phyloP scores from a whole-genome alignment of 2,329 filamentous ascomycete genomes.

The Neospermospora avenae region DNA sequence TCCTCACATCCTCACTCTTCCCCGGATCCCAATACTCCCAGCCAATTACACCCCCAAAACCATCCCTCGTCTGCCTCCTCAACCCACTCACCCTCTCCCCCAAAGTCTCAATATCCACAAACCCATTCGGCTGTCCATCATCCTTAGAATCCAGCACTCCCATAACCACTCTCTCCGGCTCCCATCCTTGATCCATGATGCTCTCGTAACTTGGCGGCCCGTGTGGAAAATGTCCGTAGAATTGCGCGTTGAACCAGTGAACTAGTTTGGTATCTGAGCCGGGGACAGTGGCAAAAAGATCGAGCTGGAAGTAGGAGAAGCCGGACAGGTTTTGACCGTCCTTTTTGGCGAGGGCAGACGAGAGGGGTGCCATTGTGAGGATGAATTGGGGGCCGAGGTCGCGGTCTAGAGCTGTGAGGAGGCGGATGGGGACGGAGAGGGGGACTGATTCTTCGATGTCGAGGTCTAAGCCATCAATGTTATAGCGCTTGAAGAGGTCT shows the following conservation, averaged over 20 bases:
- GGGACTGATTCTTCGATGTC: constrained; percentile 77
- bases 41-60: constrained; percentile 76
- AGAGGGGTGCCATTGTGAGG: constrained; percentile 76
- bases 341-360: constrained; percentile 60
- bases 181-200: constrained; percentile 62
- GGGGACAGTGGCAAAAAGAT: constrained; percentile 40
- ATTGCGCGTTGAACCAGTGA: constrained; percentile 83
- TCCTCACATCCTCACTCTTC: constrained; percentile 52
- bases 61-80: constrained; percentile 39
- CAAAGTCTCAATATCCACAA: constrained; percentile 55
- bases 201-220: constrained; percentile 45
- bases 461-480: constrained; percentile 67
- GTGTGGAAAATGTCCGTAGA: constrained; percentile 70
- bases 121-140: constrained; percentile 61
- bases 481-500: constrained; percentile 56
- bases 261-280: constrained; percentile 44
- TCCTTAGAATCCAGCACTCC: constrained; percentile 72
- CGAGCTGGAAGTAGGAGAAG: constrained; percentile 73
- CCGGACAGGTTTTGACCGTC: constrained; percentile 68
- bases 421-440: constrained; percentile 57
- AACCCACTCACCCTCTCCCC: constrained; percentile 53
- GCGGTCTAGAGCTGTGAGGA: constrained; percentile 61
- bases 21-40: constrained; percentile 88
- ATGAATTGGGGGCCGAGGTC: constrained; percentile 69
- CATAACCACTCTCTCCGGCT: constrained; percentile 67